These are phyloP conservation scores for Stephania cephalantha DNA, from an alignment of 164 flowering plant species.

Conservation along the genomic window DNA sequence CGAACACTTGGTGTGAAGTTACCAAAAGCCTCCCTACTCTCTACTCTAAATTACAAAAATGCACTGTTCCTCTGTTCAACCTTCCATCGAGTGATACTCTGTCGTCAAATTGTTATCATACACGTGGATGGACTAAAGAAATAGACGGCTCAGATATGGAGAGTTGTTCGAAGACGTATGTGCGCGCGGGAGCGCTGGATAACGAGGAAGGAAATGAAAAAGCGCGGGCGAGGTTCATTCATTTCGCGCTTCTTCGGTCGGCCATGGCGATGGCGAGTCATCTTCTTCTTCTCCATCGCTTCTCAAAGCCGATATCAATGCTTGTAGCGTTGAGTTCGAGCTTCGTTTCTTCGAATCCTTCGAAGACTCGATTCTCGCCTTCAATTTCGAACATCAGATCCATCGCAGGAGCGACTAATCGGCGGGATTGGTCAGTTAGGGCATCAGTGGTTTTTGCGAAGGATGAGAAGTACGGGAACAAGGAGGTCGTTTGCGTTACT, in stretches of 20 bases:
- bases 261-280: background rate
- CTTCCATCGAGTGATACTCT: background rate
- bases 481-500: slow-evolving; percentile 27
- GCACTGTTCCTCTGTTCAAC: background rate
- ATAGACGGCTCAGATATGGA: background rate
- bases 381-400: background rate
- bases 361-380: background rate
- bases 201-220: background rate
- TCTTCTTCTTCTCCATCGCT: background rate
- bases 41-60: background rate
- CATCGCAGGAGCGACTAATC: background rate
- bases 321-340: background rate
- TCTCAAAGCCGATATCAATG: background rate
- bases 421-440: slow-evolving; percentile 8
- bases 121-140: no score
- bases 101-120: no score
- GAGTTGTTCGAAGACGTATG: background rate
- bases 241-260: background rate
- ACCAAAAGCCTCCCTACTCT: background rate
- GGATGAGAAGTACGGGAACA: slow-evolving; percentile 24
- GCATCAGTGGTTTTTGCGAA: slow-evolving; percentile 13
- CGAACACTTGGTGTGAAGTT: background rate
- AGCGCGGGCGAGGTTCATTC: background rate
- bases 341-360: background rate
- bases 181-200: background rate